phyloP scores from a whole-genome alignment of 192 early-diverging fungal species.

The Coemansia sp. region DNA sequence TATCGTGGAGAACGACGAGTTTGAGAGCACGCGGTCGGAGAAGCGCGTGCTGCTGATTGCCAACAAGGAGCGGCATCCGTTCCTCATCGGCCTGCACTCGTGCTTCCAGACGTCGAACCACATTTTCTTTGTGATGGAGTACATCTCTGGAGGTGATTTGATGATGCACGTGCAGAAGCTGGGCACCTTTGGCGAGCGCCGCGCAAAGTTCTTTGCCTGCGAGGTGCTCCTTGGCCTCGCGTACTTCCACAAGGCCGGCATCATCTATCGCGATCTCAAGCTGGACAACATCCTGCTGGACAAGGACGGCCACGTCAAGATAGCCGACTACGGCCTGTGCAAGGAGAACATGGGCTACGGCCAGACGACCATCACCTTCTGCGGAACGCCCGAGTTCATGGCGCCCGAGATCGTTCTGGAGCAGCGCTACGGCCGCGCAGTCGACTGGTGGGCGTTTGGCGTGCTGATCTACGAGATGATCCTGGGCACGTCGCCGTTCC shows the following conservation, averaged over 20 bases:
- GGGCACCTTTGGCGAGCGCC: slow-evolving; percentile 81
- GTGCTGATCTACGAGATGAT: slow-evolving; percentile 89
- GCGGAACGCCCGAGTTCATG: slow-evolving; percentile 99
- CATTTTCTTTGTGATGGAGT: slow-evolving; percentile 99
- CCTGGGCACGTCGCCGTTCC: slow-evolving; percentile 88
- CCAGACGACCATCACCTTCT: slow-evolving; percentile 88
- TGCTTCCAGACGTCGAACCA: slow-evolving; percentile 94
- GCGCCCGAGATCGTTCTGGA: slow-evolving; percentile 96
- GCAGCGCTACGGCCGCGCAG: slow-evolving; percentile 92
- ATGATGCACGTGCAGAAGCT: slow-evolving; percentile 98
- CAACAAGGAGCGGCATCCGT: slow-evolving; percentile 88
- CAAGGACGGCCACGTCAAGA: slow-evolving; percentile 92
- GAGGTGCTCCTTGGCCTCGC: slow-evolving; percentile 92
- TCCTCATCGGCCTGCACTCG: slow-evolving; percentile 93
- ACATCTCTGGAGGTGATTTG: slow-evolving; percentile 93
- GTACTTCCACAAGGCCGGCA: slow-evolving; percentile 93
- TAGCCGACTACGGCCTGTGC: slow-evolving; percentile 98
- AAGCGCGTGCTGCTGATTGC: slow-evolving; percentile 92
- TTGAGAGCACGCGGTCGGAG: slow-evolving; percentile 89
- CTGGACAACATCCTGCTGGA: slow-evolving; percentile 94
- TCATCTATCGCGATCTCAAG: slow-evolving; percentile 96
- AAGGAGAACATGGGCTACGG: slow-evolving; percentile 94
- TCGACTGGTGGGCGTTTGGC: slow-evolving; percentile 98
- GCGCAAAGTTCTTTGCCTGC: slow-evolving; percentile 95
- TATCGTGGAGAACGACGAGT: slow-evolving; percentile 97